Conservation (phyloP, 2,329 filamentous ascomycete species). For the Penicillium frequentans region DNA sequence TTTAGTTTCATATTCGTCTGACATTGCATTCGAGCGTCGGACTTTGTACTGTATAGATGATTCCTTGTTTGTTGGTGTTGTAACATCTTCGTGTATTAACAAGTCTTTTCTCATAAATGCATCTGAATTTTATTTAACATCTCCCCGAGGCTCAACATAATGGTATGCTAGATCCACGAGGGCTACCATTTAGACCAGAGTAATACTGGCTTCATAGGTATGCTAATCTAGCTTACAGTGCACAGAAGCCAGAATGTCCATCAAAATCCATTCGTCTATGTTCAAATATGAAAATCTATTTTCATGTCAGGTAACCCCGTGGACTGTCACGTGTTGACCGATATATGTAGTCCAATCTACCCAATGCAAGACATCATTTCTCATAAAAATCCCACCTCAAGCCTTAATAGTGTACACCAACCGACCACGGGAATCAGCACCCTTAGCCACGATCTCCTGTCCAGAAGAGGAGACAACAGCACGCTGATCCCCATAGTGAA, state of each 20-base stretch:
- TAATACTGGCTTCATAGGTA: neutral
- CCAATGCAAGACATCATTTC: neutral
- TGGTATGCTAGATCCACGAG: neutral
- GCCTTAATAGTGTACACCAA: conserved; percentile 31
- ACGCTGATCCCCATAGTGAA: conserved; percentile 53
- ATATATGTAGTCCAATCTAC: neutral
- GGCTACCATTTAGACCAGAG: neutral
- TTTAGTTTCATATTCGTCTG: conserved; percentile 13
- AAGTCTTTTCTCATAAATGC: conserved; percentile 19
- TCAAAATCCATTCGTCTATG: neutral
- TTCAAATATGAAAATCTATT: neutral
- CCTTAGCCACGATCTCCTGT: conserved; percentile 29
- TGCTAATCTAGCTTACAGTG: neutral
- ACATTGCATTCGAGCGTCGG: conserved; percentile 19
- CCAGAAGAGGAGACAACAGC: conserved; percentile 37
- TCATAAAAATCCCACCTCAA: conserved; percentile 4
- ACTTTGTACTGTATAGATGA: conserved; percentile 38
- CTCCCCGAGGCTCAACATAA: too few species aligned
- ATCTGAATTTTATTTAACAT: neutral
- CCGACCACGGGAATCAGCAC: conserved; percentile 27
- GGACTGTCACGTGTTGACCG: too few species aligned
- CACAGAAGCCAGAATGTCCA: neutral
- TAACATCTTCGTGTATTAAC: conserved; percentile 25
- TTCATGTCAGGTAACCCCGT: neutral
- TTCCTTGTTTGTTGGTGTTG: conserved; percentile 22